Base-by-base conservation (phyloP, 2,329 filamentous ascomycete genomes). In the Trichoderma sp. region DNA sequence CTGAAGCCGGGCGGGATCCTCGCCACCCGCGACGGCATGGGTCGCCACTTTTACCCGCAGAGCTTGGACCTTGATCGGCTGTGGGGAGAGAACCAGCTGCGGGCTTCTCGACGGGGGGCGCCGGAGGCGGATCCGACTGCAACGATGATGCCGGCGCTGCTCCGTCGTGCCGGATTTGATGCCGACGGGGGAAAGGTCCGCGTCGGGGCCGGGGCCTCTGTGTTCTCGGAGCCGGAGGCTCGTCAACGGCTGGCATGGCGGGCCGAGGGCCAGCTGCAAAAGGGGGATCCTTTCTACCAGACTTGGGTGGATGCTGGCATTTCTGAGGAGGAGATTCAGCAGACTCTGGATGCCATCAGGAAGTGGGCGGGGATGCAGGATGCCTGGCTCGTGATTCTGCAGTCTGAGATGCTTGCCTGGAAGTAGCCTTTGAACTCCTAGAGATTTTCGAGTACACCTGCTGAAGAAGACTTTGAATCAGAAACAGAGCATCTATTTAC, bases 1-100 rank as follows among this genome's bases (percentile, higher is more conserved):
- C 26, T 62, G 21, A 62, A 62, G 39, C 59, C 59, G n/a, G 62
- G 62, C 12, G 61, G 61, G 10, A 64, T 64, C 6, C 26, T 64
- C 17, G 52, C 44, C 28, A 64, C 62, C 21, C 52, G 62, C 6
- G 52, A 57, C 34, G 52, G 62, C 45, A 19, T 64, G 62, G 45
- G 24, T 45, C 44, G 58, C 14, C 62, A 58, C 54, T 64, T 51
- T 30, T 64, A 64, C 15, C 62, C 62, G 10, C 44, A 51, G 39
- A 62, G 59, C 19, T 19, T 62, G 6, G 26, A 62, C 26, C 59
- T 62, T 19, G 59, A 62, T 45, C 59, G 41, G 1, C 19, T 62
- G 14, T 62, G 59, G 59, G 59, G 48, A 14, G 59, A 3, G 3
- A 62, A 62, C 30, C 59, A 62, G 26, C 26, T 62, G 21, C 48